These are phyloP conservation scores for Leptomonas seymouri DNA, from an alignment of 208 protist species.

Conservation along the genomic window DNA sequence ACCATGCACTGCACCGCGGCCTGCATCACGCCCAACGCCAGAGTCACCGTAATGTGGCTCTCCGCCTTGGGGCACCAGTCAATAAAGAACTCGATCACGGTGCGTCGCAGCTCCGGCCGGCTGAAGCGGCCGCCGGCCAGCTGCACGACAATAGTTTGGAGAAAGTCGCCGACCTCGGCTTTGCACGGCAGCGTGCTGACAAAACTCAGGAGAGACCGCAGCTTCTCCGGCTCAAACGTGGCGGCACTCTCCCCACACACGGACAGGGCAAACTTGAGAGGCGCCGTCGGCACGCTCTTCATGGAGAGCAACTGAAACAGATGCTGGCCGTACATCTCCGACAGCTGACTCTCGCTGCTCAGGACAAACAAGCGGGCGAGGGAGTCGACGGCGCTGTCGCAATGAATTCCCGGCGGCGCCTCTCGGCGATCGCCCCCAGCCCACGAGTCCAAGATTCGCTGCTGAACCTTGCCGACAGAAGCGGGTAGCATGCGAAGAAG, in stretches of 20 bases:
- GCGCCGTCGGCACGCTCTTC: constrained; percentile 17
- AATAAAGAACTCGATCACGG: constrained; percentile 45
- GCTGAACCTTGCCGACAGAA: constrained; percentile 33
- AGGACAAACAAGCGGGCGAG: constrained; percentile 57
- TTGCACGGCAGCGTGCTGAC: constrained; percentile 25
- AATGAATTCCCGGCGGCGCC: constrained; percentile 14
- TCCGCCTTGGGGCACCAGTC: constrained; percentile 35
- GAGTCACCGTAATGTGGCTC: constrained; percentile 23
- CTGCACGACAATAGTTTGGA: constrained; percentile 26
- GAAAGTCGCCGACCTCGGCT: constrained; percentile 26
- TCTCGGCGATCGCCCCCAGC: constrained; percentile 11
- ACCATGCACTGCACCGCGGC: constrained; percentile 27
- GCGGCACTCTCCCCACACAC: constrained; percentile 46
- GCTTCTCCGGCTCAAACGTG: constrained; percentile 36
- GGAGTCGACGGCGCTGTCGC: constrained; percentile 27
- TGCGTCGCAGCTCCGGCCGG: constrained; percentile 21
- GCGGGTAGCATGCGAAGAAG: constrained; percentile 33
- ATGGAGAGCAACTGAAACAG: constrained; percentile 49
- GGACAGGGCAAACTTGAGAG: constrained; percentile 43
- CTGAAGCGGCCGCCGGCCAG: constrained; percentile 16
- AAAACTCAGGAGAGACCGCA: constrained; percentile 29
- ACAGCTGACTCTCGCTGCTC: constrained; percentile 19
- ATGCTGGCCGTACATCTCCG: constrained; percentile 42
- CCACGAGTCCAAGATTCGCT: constrained; percentile 29
- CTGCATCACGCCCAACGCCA: constrained; percentile 32